These are phyloP conservation scores for Colletotrichum lupini DNA, from an alignment of 2,329 filamentous ascomycete species.

Conservation along the genomic window DNA sequence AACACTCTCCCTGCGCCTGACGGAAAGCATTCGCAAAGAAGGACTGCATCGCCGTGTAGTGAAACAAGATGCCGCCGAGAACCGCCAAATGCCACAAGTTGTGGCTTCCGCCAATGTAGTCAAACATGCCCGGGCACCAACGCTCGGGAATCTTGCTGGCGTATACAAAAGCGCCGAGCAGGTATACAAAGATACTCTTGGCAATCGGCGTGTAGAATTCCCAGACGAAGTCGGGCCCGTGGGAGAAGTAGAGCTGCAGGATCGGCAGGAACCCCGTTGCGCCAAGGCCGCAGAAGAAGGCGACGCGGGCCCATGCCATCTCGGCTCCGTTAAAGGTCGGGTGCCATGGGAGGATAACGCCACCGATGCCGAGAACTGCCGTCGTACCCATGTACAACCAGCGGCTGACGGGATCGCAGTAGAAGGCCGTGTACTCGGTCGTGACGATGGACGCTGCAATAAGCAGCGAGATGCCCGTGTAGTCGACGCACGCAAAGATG, in stretches of 20 bases:
- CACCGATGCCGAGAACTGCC: slow-evolving; percentile 82
- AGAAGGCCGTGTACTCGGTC: slow-evolving; percentile 98
- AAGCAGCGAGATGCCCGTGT: slow-evolving; percentile 94
- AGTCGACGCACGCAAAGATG: slow-evolving; percentile 97
- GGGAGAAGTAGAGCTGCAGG: slow-evolving; percentile 81
- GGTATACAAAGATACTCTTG: slow-evolving; percentile 89
- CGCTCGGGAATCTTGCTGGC: slow-evolving; percentile 92
- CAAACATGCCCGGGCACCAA: slow-evolving; percentile 92
- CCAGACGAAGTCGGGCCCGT: slow-evolving; percentile 82
- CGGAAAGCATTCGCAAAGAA: slow-evolving; percentile 86
- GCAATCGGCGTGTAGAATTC: slow-evolving; percentile 90
- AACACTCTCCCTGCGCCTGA: slow-evolving; percentile 71
- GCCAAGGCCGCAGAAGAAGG: slow-evolving; percentile 89
- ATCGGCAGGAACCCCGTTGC: slow-evolving; percentile 91
- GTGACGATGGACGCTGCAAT: slow-evolving; percentile 98
- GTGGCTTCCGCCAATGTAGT: slow-evolving; percentile 94
- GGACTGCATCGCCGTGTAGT: slow-evolving; percentile 95
- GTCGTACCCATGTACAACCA: slow-evolving; percentile 89
- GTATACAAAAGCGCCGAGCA: slow-evolving; percentile 86
- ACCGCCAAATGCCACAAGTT: slow-evolving; percentile 98
- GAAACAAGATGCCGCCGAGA: slow-evolving; percentile 94
- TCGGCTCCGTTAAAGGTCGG: slow-evolving; percentile 92
- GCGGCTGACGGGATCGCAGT: slow-evolving; percentile 90
- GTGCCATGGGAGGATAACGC: slow-evolving; percentile 95
- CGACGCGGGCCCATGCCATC: slow-evolving; percentile 92